Evolutionary conservation across 495 filamentous ascomycete genomes (phyloP).

Genomic region (Aspergillus homomorphus): DNA sequence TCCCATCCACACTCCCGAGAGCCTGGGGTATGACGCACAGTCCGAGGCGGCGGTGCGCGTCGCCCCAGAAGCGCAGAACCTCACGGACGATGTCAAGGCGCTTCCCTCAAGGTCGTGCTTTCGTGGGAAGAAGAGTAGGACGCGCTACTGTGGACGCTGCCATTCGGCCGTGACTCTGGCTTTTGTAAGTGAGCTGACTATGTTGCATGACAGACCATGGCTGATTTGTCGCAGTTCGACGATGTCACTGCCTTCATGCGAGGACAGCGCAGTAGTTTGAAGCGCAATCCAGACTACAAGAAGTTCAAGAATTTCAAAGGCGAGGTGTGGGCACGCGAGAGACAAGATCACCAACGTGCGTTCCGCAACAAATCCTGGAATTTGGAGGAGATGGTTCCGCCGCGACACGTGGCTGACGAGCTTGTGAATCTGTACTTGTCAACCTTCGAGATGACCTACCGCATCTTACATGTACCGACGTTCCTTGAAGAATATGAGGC

Average conservation of each 20-base stretch:
- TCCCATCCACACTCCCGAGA: constrained; percentile 28
- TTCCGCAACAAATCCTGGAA: constrained; percentile 42
- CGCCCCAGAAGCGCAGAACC: constrained; percentile 23
- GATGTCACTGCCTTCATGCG: constrained; percentile 45
- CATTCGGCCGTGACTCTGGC: constrained; percentile 43
- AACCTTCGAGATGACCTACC: constrained; percentile 54
- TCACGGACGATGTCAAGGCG: constrained; percentile 32
- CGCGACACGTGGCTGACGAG: constrained; percentile 47
- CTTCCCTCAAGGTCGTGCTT: constrained; percentile 36
- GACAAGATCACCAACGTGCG: constrained; percentile 32
- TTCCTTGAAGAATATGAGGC: constrained; percentile 52
- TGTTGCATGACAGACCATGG: background rate
- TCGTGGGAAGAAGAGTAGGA: constrained; percentile 47
- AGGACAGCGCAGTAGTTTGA: constrained; percentile 29
- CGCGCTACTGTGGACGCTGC: constrained; percentile 48
- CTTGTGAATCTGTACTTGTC: constrained; percentile 54
- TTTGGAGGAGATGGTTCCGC: constrained; percentile 43
- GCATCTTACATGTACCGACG: constrained; percentile 56
- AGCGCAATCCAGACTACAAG: constrained; percentile 28
- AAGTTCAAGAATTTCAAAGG: constrained; percentile 34
- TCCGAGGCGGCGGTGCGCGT: constrained; percentile 21
- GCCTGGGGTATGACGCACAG: constrained; percentile 22
- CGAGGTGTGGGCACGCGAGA: constrained; percentile 35
- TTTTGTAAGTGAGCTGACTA: constrained; percentile 35
- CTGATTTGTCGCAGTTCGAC: constrained; percentile 40